These are phyloP conservation scores for Miamiensis avidus DNA, from an alignment of 169 alveolate genomes.

Conservation along the genomic window DNA sequence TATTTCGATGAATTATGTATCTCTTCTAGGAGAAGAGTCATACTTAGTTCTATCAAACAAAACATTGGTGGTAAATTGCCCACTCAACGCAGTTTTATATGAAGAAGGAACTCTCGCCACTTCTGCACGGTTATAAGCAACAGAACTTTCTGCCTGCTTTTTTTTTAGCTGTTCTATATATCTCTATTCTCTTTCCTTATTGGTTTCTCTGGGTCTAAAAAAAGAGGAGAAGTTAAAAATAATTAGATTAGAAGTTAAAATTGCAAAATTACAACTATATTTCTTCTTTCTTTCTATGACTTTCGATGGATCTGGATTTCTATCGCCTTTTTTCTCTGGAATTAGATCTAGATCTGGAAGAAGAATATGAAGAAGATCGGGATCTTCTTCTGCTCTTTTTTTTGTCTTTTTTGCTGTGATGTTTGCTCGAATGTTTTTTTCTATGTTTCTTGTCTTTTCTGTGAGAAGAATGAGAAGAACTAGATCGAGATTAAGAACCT, in stretches of 20 bases:
- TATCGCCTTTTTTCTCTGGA: constrained; percentile 7
- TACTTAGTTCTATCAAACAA: constrained; percentile 2
- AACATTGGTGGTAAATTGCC: too few relatives aligned
- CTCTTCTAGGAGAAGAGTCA: background rate
- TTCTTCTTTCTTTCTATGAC: too few relatives aligned
- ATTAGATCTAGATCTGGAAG: constrained; percentile 25
- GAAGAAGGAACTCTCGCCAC: constrained; percentile 46
- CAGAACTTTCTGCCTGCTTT: constrained; percentile 34
- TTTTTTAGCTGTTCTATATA: constrained; percentile 26
- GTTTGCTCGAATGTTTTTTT: too few relatives aligned
- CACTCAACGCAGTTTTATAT: constrained; percentile 39
- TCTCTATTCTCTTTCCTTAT: constrained; percentile 42
- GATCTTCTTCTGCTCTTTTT: constrained; percentile 12
- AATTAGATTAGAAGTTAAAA: background rate
- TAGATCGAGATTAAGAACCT: background rate
- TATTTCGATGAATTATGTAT: background rate
- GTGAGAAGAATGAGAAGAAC: background rate
- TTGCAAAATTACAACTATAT: too few relatives aligned
- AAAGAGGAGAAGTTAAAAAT: background rate
- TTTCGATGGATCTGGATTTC: too few relatives aligned
- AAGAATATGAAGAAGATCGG: constrained; percentile 15
- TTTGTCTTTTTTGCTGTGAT: too few relatives aligned
- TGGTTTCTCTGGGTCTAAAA: constrained; percentile 20
- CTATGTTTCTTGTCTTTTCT: background rate
- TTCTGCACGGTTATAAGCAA: constrained; percentile 37